Evolutionary conservation across 2,329 filamentous ascomycete species (phyloP), one percentile per base, ranked within the genome.

Genomic region (Capronia coronata): DNA sequence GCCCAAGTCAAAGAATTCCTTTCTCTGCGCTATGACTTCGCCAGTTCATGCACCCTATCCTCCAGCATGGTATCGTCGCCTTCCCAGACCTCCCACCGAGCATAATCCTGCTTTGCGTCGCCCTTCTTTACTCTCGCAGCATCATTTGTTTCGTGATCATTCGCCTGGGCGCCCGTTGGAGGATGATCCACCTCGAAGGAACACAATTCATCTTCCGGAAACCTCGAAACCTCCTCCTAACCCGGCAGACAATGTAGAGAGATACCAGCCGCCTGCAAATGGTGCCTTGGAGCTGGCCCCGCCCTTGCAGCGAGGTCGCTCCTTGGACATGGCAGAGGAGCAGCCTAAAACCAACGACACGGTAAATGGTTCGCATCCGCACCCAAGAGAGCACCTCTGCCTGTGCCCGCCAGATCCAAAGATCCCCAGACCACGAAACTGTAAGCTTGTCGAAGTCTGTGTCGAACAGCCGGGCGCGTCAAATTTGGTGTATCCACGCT

Each of bases 321-420:
- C 48, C 43, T 13, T 34, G 45, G 43, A 44, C 19, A 48, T 54
- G 48, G 49, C 23, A 30, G 46, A 46, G 14, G 41, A 34, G 2
- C 39, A 23, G n/a, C n/a, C 43, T 23, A 32, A 47, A 35, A n/a
- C 35, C 10, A 23, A 46, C 32, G 34, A 16, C n/a, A 22, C 22
- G 39, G 19, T n/a, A n/a, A 35, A 21, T 29, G 18, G 21, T 34
- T 32, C 50, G 14, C 23, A 34, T 38, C n/a, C 52, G 18, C 34
- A n/a, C n/a, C n/a, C n/a, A n/a, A n/a, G 48, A 50, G 50, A 52
- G 13, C 43, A 48, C 57, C 78, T 84, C 55, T 86, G 82, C 67
- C 75, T 86, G 60, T 86, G 82, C 66, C 81, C 83, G 61, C 80
- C 81, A 32, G 82, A 84, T 61, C 82, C 81, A 19, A 86, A 85